phyloP scores from a whole-genome alignment of 1,284 basidiomycete genomes.

The Meira nashicola region DNA sequence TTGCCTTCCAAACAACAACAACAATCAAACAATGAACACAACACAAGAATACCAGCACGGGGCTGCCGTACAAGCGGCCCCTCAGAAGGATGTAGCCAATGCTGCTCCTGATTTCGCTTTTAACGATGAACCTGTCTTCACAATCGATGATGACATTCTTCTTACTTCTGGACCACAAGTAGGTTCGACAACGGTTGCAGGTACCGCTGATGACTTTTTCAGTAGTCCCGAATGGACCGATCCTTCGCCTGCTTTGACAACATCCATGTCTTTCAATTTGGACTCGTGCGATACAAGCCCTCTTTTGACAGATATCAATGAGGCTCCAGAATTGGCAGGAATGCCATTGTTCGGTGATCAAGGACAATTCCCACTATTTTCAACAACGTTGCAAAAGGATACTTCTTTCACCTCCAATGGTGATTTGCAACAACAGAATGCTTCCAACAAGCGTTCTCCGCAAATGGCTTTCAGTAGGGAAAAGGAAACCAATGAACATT shows the following conservation, averaged over 20 bases:
- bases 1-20: constrained; percentile 1
- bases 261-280: constrained; percentile 42
- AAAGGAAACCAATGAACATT: constrained; percentile 23
- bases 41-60: constrained; percentile 9
- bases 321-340: constrained; percentile 12
- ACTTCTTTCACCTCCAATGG: constrained; percentile 19
- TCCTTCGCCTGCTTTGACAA: constrained; percentile 42
- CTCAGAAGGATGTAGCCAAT: neutral
- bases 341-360: constrained; percentile 38
- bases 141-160: neutral
- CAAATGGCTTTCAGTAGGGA: constrained; percentile 36
- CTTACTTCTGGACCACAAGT: neutral
- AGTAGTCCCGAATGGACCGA: constrained; percentile 44
- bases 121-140: neutral
- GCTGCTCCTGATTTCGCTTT: constrained; percentile 7
- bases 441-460: neutral
- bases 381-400: constrained; percentile 29
- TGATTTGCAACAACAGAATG: neutral
- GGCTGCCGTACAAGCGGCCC: neutral
- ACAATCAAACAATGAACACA: constrained; percentile 8
- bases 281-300: constrained; percentile 45
- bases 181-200: neutral
- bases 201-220: constrained; percentile 31
- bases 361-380: constrained; percentile 23
- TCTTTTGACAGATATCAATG: constrained; percentile 39